Evolutionary conservation across 805 yeast species (phyloP).

Genomic region (Wickerhamomyces xylosicus): DNA sequence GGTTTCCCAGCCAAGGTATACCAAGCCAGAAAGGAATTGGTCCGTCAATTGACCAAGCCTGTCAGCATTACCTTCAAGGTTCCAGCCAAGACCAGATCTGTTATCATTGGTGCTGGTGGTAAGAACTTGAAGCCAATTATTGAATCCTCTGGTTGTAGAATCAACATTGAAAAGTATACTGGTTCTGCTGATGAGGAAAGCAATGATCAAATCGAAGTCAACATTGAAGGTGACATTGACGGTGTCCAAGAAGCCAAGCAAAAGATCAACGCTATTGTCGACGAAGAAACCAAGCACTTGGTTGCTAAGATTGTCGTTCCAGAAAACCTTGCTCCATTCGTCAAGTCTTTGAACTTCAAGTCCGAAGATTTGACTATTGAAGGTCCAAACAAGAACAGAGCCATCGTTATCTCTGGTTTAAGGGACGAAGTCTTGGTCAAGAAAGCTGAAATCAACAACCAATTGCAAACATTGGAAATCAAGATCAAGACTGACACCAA

Average conservation of each 20-base stretch:
- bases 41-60: slow-evolving; percentile 71
- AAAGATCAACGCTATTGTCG: slow-evolving; percentile 62
- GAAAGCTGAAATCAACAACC: slow-evolving; percentile 37
- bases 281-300: slow-evolving; percentile 57
- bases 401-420: slow-evolving; percentile 54
- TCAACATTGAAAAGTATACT: slow-evolving; percentile 49
- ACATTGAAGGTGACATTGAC: slow-evolving; percentile 75
- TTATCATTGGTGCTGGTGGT: slow-evolving; percentile 84
- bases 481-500: slow-evolving; percentile 44
- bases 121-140: slow-evolving; percentile 70
- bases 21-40: slow-evolving; percentile 64
- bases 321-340: slow-evolving; percentile 21
- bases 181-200: slow-evolving; percentile 50
- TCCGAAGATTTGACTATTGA: slow-evolving; percentile 18
- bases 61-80: slow-evolving; percentile 47
- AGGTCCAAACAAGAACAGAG: slow-evolving; percentile 28
- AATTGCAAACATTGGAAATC: slow-evolving; percentile 32
- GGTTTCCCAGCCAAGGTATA: slow-evolving; percentile 62
- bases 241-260: slow-evolving; percentile 68
- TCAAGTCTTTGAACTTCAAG: slow-evolving; percentile 22
- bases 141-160: slow-evolving; percentile 52
- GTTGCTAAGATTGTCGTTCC: slow-evolving; percentile 37
- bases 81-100: slow-evolving; percentile 70
- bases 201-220: slow-evolving; percentile 45
- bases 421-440: slow-evolving; percentile 53